A percentile compares a stretch with the other conserved stretches of the same genome.
Conservation (phyloP, 2,329 filamentous ascomycete species). For the Trichophyton rubrum region DNA sequence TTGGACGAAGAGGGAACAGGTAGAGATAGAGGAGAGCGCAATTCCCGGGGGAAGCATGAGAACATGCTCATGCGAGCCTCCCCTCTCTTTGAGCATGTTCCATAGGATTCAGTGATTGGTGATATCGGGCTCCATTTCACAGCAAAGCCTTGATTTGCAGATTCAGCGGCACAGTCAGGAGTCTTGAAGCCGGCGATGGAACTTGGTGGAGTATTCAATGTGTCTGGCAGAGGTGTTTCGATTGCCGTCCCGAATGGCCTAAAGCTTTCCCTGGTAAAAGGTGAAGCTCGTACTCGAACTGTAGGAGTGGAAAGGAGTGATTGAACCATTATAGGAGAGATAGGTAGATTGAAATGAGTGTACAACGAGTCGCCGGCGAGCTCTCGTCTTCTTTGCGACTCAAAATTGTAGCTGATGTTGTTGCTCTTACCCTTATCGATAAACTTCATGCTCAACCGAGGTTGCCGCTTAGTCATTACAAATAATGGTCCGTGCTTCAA, state of each 20-base stretch:
- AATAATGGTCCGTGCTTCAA: neutral
- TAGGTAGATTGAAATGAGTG: neutral
- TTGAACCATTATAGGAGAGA: neutral
- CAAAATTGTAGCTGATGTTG: neutral
- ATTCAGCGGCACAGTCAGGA: constrained; percentile 39
- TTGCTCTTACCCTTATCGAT: neutral
- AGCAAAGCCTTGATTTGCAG: constrained; percentile 75
- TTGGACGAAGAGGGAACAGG: neutral
- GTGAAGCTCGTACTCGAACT: constrained; percentile 24
- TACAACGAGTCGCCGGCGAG: neutral
- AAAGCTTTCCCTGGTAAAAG: constrained; percentile 59
- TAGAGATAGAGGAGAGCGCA: constrained; percentile 27
- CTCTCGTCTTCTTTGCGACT: neutral
- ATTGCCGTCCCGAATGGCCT: constrained; percentile 72
- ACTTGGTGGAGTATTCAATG: constrained; percentile 33
- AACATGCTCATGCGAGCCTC: constrained; percentile 75
- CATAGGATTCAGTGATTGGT: constrained; percentile 58
- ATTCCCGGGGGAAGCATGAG: constrained; percentile 57
- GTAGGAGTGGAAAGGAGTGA: neutral
- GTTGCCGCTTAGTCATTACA: neutral
- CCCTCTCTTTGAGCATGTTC: constrained; percentile 38
- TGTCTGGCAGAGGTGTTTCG: constrained; percentile 52
- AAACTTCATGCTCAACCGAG: neutral
- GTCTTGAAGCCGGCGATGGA: constrained; percentile 35
- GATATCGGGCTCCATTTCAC: constrained; percentile 76